Percentiles rank a stretch among this genome's conserved stretches.
These are phyloP conservation scores for Sporothrix dimorphospora DNA, from an alignment of 2,329 filamentous ascomycete genomes.

Conservation along the genomic window DNA sequence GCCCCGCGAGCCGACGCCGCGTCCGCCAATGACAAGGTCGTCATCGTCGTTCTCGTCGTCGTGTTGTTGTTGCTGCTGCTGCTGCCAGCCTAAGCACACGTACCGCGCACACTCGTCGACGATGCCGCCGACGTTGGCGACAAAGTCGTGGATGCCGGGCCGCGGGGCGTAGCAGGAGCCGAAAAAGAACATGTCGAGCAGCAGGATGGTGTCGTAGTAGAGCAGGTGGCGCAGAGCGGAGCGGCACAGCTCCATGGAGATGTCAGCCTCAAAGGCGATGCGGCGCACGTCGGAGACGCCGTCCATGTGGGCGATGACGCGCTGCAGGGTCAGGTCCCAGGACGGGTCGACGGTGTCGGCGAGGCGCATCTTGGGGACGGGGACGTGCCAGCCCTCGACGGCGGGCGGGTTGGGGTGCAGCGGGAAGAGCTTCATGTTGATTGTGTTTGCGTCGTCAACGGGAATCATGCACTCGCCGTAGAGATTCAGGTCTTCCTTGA, in stretches of 20 bases:
- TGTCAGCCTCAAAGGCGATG: conserved; percentile 82
- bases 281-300: conserved; percentile 87
- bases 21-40: neutral
- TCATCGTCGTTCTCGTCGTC: neutral
- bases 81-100: conserved; percentile 54
- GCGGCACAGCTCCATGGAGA: conserved; percentile 82
- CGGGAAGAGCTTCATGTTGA: conserved; percentile 95
- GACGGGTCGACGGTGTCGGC: conserved; percentile 65
- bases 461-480: conserved; percentile 99
- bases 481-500: conserved; percentile 88
- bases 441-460: conserved; percentile 89
- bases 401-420: conserved; percentile 75
- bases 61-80: neutral
- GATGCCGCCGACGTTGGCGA: conserved; percentile 71
- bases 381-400: conserved; percentile 88
- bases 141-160: conserved; percentile 76
- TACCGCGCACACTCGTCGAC: conserved; percentile 89
- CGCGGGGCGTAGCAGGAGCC: conserved; percentile 85
- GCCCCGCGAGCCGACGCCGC: neutral
- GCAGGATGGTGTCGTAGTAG: conserved; percentile 87
- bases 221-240: conserved; percentile 86
- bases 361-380: conserved; percentile 72
- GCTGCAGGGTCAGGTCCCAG: conserved; percentile 76
- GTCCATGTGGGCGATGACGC: conserved; percentile 84
- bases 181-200: conserved; percentile 96